Conservation (phyloP, 306 rosid species). For the Aeschynomene evenia region DNA sequence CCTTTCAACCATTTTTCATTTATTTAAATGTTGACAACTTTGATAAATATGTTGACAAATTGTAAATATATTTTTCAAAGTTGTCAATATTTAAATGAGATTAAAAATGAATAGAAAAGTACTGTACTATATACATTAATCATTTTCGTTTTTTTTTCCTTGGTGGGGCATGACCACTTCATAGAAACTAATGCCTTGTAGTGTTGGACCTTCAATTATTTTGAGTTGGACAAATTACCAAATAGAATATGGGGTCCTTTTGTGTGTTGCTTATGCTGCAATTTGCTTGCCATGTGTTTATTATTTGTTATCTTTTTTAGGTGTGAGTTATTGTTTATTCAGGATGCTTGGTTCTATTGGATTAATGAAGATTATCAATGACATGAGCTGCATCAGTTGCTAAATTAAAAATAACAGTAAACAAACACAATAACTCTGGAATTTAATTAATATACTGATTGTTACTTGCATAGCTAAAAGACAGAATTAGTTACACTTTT, state of each 20-base stretch:
- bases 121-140: too few species aligned
- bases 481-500: background rate
- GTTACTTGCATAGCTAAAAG: background rate
- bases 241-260: constrained; percentile 3
- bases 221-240: constrained; percentile 30
- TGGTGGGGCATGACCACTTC: constrained; percentile 23
- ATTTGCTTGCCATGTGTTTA: background rate
- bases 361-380: background rate
- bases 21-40: too few species aligned
- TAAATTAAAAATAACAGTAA: background rate
- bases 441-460: background rate
- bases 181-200: constrained; percentile 6
- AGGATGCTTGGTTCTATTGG: background rate
- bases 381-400: background rate
- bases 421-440: background rate
- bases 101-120: too few species aligned
- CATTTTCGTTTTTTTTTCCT: too few species aligned
- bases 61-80: too few species aligned
- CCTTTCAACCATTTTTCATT: too few species aligned
- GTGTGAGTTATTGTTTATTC: background rate
- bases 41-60: too few species aligned
- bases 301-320: background rate
- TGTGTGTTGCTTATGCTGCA: background rate
- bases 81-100: too few species aligned
- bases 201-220: constrained; percentile 33